These are phyloP conservation scores for Hanseniaspora nectarophila DNA, from an alignment of 805 yeast species.

Conservation along the genomic window DNA sequence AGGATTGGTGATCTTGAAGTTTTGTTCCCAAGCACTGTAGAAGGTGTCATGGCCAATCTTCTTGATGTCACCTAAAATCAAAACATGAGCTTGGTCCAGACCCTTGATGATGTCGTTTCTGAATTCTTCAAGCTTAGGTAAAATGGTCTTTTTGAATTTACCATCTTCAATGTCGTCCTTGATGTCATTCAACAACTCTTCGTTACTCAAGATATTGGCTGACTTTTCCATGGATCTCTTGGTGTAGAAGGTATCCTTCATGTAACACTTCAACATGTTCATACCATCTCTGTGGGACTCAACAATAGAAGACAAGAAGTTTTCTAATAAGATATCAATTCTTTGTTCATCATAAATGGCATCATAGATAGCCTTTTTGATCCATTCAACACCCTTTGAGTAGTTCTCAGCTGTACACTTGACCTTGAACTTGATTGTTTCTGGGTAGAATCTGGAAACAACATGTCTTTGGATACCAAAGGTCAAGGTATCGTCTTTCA, in stretches of 20 bases:
- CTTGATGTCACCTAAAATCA: conserved; percentile 58
- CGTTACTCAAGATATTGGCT: conserved; percentile 54
- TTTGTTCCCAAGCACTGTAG: conserved; percentile 24
- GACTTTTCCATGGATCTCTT: conserved; percentile 50
- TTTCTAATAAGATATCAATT: conserved; percentile 44
- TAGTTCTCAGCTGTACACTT: conserved; percentile 55
- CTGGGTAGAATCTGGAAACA: conserved; percentile 46
- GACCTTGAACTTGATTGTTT: conserved; percentile 49
- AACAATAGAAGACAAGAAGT: conserved; percentile 31
- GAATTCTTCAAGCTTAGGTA: conserved; percentile 34
- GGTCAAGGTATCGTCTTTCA: conserved; percentile 64
- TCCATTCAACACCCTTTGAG: conserved; percentile 62
- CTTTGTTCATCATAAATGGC: conserved; percentile 63
- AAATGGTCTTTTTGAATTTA: conserved; percentile 30
- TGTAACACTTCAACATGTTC: conserved; percentile 53
- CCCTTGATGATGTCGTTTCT: conserved; percentile 39
- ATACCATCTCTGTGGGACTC: conserved; percentile 33
- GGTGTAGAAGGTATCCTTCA: conserved; percentile 41
- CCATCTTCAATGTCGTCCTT: conserved; percentile 45
- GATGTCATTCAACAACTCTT: conserved; percentile 40
- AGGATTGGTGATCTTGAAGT: conserved; percentile 17
- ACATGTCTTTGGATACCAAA: conserved; percentile 46
- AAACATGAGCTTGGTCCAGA: conserved; percentile 48
- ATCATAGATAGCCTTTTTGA: conserved; percentile 49
- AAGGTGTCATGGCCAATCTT: conserved; percentile 29